Percentiles rank a stretch among this genome's conserved stretches.
Evolutionary conservation across 2,329 filamentous ascomycete species (phyloP).

Genomic region (Xylaria sp.): DNA sequence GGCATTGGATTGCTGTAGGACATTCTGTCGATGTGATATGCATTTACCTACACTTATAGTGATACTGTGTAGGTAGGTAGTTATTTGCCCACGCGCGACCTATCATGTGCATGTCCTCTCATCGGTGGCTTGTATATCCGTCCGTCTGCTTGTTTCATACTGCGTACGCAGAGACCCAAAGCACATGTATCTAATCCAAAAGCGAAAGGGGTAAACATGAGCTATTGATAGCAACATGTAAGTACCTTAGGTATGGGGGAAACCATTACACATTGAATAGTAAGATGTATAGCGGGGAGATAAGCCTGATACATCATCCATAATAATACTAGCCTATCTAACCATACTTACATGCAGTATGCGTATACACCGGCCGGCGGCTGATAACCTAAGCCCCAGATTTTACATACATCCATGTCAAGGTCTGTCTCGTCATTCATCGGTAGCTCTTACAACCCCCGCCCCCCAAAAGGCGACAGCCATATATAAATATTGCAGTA

Average conservation of each 20-base stretch:
- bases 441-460: not conserved
- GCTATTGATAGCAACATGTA: not conserved
- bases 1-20: not conserved
- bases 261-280: no score
- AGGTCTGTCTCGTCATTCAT: no score
- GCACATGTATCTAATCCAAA: not conserved
- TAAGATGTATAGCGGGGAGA: no score
- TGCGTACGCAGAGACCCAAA: not conserved
- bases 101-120: not conserved
- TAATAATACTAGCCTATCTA: no score
- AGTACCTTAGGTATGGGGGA: no score
- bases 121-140: not conserved
- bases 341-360: no score
- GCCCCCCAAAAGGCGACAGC: no score
- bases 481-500: not conserved
- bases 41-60: no score
- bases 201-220: not conserved
- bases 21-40: not conserved
- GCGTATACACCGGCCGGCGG: no score
- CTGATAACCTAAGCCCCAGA: conserved; percentile 1
- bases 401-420: no score
- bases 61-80: no score
- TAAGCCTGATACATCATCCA: no score
- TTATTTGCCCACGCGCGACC: not conserved
- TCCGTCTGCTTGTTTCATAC: not conserved